Conservation (phyloP, 768 basidiomycete species). For the Gloeophyllum trabeum region DNA sequence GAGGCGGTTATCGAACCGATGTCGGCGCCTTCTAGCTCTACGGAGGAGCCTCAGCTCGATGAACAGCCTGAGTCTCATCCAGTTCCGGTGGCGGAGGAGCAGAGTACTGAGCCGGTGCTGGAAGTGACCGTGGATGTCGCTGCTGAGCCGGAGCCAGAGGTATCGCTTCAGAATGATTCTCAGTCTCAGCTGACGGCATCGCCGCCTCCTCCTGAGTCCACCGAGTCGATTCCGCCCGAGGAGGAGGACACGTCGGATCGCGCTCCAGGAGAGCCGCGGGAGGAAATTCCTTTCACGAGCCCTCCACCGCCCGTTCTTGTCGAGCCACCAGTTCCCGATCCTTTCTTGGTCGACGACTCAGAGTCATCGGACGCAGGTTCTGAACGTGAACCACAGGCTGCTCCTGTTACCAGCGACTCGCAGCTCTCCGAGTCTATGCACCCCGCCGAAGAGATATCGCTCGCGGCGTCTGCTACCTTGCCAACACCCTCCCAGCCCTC, state of each 20-base stretch:
- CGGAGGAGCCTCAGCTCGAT: neutral
- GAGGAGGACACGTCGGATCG: neutral
- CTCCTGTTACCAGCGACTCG: conserved; percentile 16
- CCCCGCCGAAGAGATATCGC: conserved; percentile 31
- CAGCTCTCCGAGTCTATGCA: conserved; percentile 22
- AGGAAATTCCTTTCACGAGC: neutral
- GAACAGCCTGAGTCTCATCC: neutral
- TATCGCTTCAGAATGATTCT: no score
- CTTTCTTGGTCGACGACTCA: conserved; percentile 47
- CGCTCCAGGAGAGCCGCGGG: neutral
- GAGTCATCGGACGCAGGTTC: conserved; percentile 23
- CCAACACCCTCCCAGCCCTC: conserved; percentile 11
- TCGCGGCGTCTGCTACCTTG: conserved; percentile 21
- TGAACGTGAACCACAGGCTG: conserved; percentile 9
- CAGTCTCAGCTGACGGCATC: no score
- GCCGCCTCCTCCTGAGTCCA: no score
- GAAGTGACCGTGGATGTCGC: no score
- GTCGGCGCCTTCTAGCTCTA: neutral
- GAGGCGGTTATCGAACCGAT: neutral
- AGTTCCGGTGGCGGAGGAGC: neutral
- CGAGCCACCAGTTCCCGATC: conserved; percentile 44
- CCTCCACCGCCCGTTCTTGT: conserved; percentile 14
- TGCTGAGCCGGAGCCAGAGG: no score
- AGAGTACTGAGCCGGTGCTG: no score
- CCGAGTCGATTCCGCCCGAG: neutral